Evolutionary conservation across 306 rosid genomes (phyloP).

Genomic region (Morella rubra): DNA sequence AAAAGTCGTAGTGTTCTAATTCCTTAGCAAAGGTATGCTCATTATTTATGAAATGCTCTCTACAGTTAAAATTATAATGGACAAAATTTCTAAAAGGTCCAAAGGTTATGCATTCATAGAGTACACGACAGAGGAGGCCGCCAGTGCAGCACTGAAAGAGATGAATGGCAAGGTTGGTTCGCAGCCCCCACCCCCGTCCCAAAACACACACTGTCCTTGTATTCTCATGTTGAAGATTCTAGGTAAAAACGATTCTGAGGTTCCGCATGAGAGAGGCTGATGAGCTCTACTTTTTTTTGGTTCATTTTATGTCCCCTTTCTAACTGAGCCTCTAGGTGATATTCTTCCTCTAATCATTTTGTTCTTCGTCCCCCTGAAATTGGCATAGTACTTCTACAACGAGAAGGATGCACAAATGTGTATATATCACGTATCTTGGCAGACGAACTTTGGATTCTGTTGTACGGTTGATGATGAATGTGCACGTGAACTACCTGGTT

Average conservation of each 20-base stretch:
- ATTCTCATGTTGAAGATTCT: conserved; percentile 2
- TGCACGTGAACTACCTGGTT: conserved; percentile 66
- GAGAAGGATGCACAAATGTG: conserved; percentile 57
- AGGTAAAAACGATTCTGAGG: background rate
- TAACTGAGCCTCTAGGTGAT: background rate
- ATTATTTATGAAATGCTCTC: conserved; percentile 28
- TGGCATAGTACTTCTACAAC: conserved; percentile 18
- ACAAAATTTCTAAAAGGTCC: too few relatives aligned
- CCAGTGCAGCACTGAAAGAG: too few relatives aligned
- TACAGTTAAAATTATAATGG: too few relatives aligned
- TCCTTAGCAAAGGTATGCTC: background rate
- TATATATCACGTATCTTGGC: conserved; percentile 51
- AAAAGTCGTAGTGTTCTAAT: conserved; percentile 5
- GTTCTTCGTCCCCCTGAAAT: too few relatives aligned
- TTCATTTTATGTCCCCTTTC: background rate
- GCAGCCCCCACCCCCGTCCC: background rate
- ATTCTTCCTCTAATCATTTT: background rate
- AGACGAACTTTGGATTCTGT: conserved; percentile 47
- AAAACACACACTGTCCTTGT: background rate
- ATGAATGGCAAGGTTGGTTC: conserved; percentile 82
- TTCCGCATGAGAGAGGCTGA: conserved; percentile 19
- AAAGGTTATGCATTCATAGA: too few relatives aligned
- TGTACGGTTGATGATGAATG: conserved; percentile 67
- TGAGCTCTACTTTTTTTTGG: background rate
- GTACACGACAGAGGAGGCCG: too few relatives aligned